Percentiles rank a stretch among this genome's conserved stretches.
phyloP scores from a whole-genome alignment of 257 asterid genomes.

The Plantago elongata region DNA sequence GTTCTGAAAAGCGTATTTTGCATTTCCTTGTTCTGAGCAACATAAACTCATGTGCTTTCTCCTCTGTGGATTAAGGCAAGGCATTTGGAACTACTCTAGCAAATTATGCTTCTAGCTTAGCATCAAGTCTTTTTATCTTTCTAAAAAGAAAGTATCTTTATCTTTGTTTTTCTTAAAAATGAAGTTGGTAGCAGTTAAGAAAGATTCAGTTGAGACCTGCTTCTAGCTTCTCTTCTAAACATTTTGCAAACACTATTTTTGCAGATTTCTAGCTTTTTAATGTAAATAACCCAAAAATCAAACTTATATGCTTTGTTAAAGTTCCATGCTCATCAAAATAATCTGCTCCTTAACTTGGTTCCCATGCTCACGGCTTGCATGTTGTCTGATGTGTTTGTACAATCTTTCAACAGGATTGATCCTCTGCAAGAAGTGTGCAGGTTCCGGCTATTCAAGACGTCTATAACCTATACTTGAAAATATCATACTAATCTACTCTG shows the following conservation, averaged over 20 bases:
- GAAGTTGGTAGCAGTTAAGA: background rate
- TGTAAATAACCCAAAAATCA: too few relatives aligned
- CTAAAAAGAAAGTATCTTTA: background rate
- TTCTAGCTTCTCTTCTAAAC: background rate
- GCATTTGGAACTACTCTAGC: background rate
- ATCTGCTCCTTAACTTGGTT: background rate
- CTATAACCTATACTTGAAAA: conserved; percentile 27
- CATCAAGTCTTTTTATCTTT: background rate
- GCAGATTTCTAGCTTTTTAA: too few relatives aligned
- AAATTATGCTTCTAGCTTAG: background rate
- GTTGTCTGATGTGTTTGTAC: background rate
- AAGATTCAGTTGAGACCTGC: background rate
- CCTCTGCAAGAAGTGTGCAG: conserved; percentile 90
- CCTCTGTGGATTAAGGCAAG: background rate
- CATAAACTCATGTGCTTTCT: background rate
- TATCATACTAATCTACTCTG: conserved; percentile 6
- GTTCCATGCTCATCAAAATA: background rate
- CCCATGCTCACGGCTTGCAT: background rate
- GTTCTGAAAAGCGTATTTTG: background rate
- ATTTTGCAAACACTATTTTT: background rate
- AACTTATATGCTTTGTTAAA: too few relatives aligned
- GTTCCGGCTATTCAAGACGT: conserved; percentile 90
- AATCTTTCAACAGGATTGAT: conserved; percentile 49
- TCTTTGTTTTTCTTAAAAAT: background rate
- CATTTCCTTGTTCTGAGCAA: background rate